phyloP scores from a whole-genome alignment of 2,329 filamentous ascomycete genomes.

The Fonsecaea erecta region DNA sequence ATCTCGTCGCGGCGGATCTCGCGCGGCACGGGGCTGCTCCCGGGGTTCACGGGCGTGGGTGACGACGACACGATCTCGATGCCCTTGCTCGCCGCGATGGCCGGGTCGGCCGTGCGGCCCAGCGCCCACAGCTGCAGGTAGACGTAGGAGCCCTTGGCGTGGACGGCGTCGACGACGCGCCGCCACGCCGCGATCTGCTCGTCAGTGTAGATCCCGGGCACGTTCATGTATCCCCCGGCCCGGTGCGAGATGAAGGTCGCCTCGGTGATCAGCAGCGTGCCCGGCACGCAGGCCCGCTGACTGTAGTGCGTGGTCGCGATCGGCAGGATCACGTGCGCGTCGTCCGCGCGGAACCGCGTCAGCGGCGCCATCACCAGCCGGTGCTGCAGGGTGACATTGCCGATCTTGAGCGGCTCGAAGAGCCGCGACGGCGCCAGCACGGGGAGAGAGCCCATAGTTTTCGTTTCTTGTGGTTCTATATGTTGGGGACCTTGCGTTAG shows the following conservation, averaged over 20 bases:
- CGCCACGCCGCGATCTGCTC: slow-evolving; percentile 57
- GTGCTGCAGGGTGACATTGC: slow-evolving; percentile 56
- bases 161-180: slow-evolving; percentile 56
- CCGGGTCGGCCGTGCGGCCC: slow-evolving; percentile 58
- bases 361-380: slow-evolving; percentile 59
- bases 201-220: slow-evolving; percentile 28
- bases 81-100: slow-evolving; percentile 42
- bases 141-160: slow-evolving; percentile 57
- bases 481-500: too few relatives aligned
- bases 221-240: slow-evolving; percentile 25
- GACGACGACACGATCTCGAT: slow-evolving; percentile 35
- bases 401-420: slow-evolving; percentile 51
- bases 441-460: slow-evolving; percentile 23
- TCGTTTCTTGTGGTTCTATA: slow-evolving; percentile 1
- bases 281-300: slow-evolving; percentile 46
- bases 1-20: slow-evolving; percentile 51
- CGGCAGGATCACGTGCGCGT: slow-evolving; percentile 45
- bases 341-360: slow-evolving; percentile 58
- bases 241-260: slow-evolving; percentile 32
- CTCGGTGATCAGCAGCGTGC: slow-evolving; percentile 45
- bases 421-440: slow-evolving; percentile 42
- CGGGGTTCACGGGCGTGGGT: slow-evolving; percentile 5
- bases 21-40: slow-evolving; percentile 33
- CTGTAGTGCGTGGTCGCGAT: slow-evolving; percentile 48
- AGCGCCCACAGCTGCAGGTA: slow-evolving; percentile 59